phyloP scores from a whole-genome alignment of 2,329 filamentous ascomycete species.

The Xylariaceae sp. region DNA sequence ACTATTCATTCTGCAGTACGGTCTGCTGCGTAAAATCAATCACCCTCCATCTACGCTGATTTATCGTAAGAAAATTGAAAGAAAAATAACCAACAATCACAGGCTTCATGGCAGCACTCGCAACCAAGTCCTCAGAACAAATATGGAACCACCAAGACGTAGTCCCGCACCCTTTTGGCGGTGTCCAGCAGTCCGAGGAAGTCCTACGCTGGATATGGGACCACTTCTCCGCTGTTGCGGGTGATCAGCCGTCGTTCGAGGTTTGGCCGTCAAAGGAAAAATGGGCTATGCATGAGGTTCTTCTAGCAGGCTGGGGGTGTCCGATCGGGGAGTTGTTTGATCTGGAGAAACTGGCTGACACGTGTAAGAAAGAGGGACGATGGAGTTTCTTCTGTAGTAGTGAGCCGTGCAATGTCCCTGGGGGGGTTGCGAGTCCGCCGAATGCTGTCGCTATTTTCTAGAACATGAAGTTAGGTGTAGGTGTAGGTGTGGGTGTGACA shows the following conservation, averaged over 20 bases:
- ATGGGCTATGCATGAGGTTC: conserved; percentile 40
- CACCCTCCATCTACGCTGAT: background rate
- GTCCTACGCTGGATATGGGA: conserved; percentile 39
- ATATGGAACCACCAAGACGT: conserved; percentile 34
- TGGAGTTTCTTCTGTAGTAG: conserved; percentile 47
- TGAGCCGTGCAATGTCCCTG: conserved; percentile 43
- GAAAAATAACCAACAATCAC: background rate
- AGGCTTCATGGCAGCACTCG: conserved; percentile 42
- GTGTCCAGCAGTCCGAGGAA: conserved; percentile 43
- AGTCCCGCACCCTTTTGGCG: conserved; percentile 41
- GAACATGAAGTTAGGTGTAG: background rate
- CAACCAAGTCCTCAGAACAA: conserved; percentile 33
- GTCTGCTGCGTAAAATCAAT: background rate
- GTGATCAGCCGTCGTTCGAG: conserved; percentile 42
- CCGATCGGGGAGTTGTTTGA: conserved; percentile 50
- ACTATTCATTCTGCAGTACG: background rate
- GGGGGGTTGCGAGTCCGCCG: conserved; percentile 36
- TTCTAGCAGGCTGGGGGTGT: conserved; percentile 46
- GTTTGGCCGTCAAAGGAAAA: conserved; percentile 29
- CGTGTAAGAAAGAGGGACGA: conserved; percentile 34
- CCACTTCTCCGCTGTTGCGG: conserved; percentile 40
- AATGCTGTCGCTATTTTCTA: conserved; percentile 37
- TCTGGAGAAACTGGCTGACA: conserved; percentile 39
- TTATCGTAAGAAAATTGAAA: background rate
- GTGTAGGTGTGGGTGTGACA: no score